Evolutionary conservation across 345 rosid species (phyloP).

Genomic region (Eucalyptus caleyi): DNA sequence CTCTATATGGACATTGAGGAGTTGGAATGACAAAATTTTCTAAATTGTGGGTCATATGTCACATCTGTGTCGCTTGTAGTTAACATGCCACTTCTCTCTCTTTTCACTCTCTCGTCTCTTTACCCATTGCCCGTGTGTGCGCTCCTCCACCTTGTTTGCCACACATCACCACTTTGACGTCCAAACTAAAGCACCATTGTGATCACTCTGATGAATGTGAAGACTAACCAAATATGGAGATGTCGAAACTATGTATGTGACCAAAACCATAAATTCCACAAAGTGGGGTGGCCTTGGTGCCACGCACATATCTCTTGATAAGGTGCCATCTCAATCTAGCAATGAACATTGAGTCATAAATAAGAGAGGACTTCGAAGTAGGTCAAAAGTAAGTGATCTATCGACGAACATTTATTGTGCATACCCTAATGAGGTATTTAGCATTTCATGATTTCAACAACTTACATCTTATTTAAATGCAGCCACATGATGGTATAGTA

Average conservation of each 20-base stretch:
- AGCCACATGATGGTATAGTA: not conserved
- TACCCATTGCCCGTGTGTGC: not conserved
- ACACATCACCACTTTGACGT: not conserved
- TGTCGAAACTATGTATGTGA: not conserved
- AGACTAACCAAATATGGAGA: not conserved
- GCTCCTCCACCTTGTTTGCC: not conserved
- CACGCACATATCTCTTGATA: not conserved
- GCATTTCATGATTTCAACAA: not conserved
- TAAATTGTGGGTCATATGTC: not conserved
- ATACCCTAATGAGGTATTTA: not conserved
- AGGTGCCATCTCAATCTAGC: not conserved
- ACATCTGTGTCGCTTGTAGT: not conserved
- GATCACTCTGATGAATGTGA: not conserved
- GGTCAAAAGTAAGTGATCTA: not conserved
- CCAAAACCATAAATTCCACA: not conserved
- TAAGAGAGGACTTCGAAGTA: not conserved
- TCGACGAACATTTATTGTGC: not conserved
- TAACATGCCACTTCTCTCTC: not conserved
- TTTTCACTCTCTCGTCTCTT: not conserved
- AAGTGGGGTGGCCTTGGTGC: not conserved
- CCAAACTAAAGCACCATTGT: not conserved
- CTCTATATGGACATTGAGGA: not conserved
- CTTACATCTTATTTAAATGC: not conserved
- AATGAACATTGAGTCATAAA: not conserved
- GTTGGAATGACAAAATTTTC: not conserved